These are phyloP conservation scores for Pseudohyphozyma bogoriensis DNA, from an alignment of 768 basidiomycete species.

Conservation along the genomic window DNA sequence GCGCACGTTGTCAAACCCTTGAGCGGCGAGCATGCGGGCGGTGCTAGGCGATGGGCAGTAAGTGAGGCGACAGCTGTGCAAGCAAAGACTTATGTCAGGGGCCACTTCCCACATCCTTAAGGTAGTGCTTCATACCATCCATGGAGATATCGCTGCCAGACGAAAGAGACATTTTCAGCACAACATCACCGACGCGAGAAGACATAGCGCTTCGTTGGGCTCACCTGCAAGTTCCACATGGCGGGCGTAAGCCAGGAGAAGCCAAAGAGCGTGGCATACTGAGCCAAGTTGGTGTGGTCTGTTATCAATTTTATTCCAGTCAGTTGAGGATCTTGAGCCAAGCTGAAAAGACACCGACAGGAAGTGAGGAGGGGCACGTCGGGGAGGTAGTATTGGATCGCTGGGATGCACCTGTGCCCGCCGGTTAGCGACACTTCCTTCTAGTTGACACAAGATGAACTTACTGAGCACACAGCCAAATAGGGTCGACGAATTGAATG, in stretches of 20 bases:
- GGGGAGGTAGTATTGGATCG: slow-evolving; percentile 17
- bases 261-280: slow-evolving; percentile 43
- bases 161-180: too few relatives aligned
- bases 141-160: slow-evolving; percentile 13
- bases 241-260: slow-evolving; percentile 40
- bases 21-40: slow-evolving; percentile 35
- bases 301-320: too few relatives aligned
- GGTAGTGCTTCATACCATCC: slow-evolving; percentile 30
- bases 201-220: too few relatives aligned
- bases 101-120: too few relatives aligned
- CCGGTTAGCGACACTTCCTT: background rate
- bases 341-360: too few relatives aligned
- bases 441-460: background rate
- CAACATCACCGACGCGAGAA: too few relatives aligned
- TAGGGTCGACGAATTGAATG: slow-evolving; percentile 44
- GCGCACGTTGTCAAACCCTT: slow-evolving; percentile 37
- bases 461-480: slow-evolving; percentile 44
- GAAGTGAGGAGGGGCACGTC: slow-evolving; percentile 37
- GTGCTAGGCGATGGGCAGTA: slow-evolving; percentile 43
- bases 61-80: slow-evolving; percentile 30
- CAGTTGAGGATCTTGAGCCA: too few relatives aligned
- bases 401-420: slow-evolving; percentile 11
- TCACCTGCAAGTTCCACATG: slow-evolving; percentile 38
- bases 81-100: too few relatives aligned
- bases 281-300: slow-evolving; percentile 42